phyloP scores from a whole-genome alignment of 2,329 filamentous ascomycete species.

The Lasiodiplodia theobromae region DNA sequence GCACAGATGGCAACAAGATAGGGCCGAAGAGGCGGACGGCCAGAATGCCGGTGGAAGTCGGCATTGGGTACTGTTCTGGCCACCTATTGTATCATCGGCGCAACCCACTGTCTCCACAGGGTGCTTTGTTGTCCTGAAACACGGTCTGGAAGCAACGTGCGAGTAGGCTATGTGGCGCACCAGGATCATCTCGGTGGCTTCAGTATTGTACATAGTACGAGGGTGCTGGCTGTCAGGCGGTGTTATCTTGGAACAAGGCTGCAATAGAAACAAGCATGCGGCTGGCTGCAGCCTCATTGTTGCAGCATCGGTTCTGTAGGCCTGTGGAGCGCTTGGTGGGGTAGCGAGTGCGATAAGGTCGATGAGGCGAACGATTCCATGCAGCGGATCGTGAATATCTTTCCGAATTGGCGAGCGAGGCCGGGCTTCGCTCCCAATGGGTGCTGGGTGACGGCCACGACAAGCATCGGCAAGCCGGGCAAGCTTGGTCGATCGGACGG shows the following conservation, averaged over 20 bases:
- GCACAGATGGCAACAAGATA: too few relatives aligned
- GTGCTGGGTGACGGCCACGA: background rate
- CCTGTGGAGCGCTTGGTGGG: background rate
- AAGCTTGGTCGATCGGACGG: background rate
- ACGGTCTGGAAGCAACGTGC: background rate
- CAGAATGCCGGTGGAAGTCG: too few relatives aligned
- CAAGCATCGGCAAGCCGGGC: background rate
- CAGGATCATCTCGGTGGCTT: too few relatives aligned
- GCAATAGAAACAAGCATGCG: too few relatives aligned
- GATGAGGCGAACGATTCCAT: conserved; percentile 6
- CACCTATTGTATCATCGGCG: background rate
- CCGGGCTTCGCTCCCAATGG: conserved; percentile 3
- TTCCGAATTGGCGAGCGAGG: background rate
- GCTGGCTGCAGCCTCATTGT: too few relatives aligned
- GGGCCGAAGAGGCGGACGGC: too few relatives aligned
- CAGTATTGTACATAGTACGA: too few relatives aligned
- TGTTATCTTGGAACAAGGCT: too few relatives aligned
- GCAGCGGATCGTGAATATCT: conserved; percentile 2
- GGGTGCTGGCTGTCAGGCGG: too few relatives aligned
- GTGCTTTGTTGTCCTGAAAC: background rate
- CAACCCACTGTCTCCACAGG: background rate
- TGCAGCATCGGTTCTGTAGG: too few relatives aligned
- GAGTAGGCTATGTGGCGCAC: too few relatives aligned
- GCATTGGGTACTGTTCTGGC: too few relatives aligned
- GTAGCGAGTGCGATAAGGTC: background rate